Conservation (phyloP, 2,329 filamentous ascomycete genomes). For the Pestalotiopsis sp. region DNA sequence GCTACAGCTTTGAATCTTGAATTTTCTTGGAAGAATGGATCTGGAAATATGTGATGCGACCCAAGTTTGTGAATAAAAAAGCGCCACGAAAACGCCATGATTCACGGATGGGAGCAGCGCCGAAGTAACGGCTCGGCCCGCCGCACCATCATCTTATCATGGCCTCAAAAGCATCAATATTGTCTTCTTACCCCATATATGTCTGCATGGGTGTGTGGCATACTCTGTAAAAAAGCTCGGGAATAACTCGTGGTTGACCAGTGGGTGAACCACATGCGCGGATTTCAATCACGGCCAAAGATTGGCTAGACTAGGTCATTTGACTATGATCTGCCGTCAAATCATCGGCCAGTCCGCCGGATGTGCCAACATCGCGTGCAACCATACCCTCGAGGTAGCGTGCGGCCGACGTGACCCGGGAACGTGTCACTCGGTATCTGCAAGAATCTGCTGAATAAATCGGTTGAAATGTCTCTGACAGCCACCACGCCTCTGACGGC, state of each 20-base stretch:
- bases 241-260: too few relatives aligned
- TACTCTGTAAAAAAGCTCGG: too few relatives aligned
- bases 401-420: background rate
- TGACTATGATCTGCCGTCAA: background rate
- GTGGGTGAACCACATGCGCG: background rate
- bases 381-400: background rate
- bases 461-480: background rate
- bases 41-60: background rate
- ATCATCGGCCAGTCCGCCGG: background rate
- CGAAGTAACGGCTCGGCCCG: background rate
- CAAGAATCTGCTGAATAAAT: background rate
- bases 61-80: background rate
- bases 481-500: background rate
- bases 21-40: background rate
- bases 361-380: background rate
- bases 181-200: background rate
- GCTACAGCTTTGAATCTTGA: background rate
- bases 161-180: background rate
- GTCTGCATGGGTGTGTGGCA: background rate
- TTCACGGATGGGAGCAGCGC: background rate
- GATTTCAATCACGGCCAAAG: background rate
- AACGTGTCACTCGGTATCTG: background rate
- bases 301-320: background rate
- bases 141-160: background rate
- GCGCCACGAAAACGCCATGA: background rate